Evolutionary conservation across 1,139 yeast genomes (phyloP), one percentile per base, ranked within the genome.

Genomic region (Protomyces arabidopsidicola): DNA sequence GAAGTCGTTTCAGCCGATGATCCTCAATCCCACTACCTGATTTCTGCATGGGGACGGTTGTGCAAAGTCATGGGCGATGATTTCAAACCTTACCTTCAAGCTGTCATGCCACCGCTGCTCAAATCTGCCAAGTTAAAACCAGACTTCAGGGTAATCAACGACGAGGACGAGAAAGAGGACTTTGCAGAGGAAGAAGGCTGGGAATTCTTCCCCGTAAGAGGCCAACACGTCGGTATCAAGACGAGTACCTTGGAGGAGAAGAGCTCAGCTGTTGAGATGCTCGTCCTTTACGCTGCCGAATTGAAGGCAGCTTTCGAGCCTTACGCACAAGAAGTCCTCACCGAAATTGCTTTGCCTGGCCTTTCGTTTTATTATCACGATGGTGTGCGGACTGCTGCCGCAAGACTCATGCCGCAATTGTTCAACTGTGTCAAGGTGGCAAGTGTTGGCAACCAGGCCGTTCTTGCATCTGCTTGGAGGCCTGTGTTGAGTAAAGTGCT

Each of bases 41-140:
- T 90, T 70, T 96, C 90, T 75, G 97, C 96, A 57, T 93, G 98
- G 98, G 91, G 95, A 63, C 84, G 98, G 72, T 81, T 93, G 60
- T 93, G 98, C 73, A 82, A 88, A 70, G 83, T 93, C 58, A 80
- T 91, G 65, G 96, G 97, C 34, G 82, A 81, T 66, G 96, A 90
- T 63, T 93, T 93, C 74, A 76, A 89, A 67, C 97, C 96, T n/a
- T 87, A 85, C 69, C 79, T 93, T 66, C 89, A 90, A 42, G 83
- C 84, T n/a, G 97, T 93, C 45, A 81, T 93, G 74, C 98, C 98
- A 22, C 93, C 97, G 14, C 78, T 93, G 66, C 75, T 93, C 65
- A 82, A 81, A 64, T 87, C 93, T 42, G 98, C 97, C 5, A 89
- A 86, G 72, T 91, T 95, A 18, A 83, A 90, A 38, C 97, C 93